Evolutionary conservation across 352 stramenopile genomes (phyloP).

Genomic region (Phytophthora constricta): DNA sequence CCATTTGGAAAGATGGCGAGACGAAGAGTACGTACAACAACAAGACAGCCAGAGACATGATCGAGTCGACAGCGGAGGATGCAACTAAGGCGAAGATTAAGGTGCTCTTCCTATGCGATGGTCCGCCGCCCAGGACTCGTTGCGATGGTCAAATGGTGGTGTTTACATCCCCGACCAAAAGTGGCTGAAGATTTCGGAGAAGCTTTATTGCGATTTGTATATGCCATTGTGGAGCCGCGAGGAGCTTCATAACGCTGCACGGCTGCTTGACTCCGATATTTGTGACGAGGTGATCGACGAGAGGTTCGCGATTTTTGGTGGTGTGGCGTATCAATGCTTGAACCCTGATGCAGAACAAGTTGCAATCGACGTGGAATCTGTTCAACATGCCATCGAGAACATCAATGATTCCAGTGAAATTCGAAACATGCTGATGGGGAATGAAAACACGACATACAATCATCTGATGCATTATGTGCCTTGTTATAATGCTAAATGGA

Average conservation of each 20-base stretch:
- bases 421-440: no score
- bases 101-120: slow-evolving; percentile 2
- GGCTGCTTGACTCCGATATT: neutral
- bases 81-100: neutral
- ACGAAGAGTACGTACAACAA: neutral
- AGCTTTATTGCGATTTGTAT: neutral
- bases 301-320: neutral
- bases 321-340: neutral
- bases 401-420: neutral
- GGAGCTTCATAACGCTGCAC: slow-evolving; percentile 8
- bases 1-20: neutral
- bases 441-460: no score
- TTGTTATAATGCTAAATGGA: no score
- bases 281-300: neutral
- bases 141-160: neutral
- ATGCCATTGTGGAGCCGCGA: slow-evolving; percentile 1
- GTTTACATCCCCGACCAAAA: neutral
- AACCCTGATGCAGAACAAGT: no score
- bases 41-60: no score
- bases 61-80: no score
- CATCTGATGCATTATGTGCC: no score
- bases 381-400: neutral
- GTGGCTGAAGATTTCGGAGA: neutral
- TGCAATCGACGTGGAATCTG: neutral
- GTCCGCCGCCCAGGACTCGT: neutral